phyloP scores from a whole-genome alignment of 1,284 basidiomycete genomes.

The Violaceomyces palustris region DNA sequence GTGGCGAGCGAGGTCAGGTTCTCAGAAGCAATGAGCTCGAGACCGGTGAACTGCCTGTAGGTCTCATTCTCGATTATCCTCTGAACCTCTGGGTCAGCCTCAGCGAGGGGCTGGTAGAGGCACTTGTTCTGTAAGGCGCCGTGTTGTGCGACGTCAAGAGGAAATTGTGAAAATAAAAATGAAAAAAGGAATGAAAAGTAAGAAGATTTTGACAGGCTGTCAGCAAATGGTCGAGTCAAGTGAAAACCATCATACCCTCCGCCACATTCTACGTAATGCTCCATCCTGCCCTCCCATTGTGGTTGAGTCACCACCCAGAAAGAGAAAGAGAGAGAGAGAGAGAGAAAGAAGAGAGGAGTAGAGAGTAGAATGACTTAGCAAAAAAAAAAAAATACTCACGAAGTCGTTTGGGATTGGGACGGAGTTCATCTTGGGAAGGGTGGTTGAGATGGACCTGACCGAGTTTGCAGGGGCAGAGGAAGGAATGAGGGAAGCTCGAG shows the following conservation, averaged over 20 bases:
- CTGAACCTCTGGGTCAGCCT: conserved; percentile 90
- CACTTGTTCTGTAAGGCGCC: conserved; percentile 84
- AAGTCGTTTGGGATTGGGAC: conserved; percentile 47
- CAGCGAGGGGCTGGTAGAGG: conserved; percentile 77
- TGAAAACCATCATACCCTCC: too few relatives aligned
- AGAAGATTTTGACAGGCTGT: too few relatives aligned
- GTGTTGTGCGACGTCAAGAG: background rate
- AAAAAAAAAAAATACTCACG: conserved; percentile 18
- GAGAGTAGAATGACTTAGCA: conserved; percentile 3
- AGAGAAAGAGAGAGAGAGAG: background rate
- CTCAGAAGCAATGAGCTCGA: conserved; percentile 94
- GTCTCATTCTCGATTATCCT: conserved; percentile 99
- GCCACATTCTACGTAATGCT: too few relatives aligned
- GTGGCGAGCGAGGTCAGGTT: conserved; percentile 52
- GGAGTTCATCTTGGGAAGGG: conserved; percentile 31
- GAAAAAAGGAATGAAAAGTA: background rate
- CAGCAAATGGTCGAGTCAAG: too few relatives aligned
- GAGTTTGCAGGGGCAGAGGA: conserved; percentile 14
- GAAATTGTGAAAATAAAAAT: background rate
- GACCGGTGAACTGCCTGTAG: conserved; percentile 89
- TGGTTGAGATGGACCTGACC: conserved; percentile 13
- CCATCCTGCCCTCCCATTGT: background rate
- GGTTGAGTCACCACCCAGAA: too few relatives aligned
- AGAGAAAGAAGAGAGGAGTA: background rate
- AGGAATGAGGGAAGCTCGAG: conserved; percentile 8